A percentile compares a stretch with the other conserved stretches of the same genome.
phyloP scores from a whole-genome alignment of 257 asterid genomes.

The Solanum virginianum region DNA sequence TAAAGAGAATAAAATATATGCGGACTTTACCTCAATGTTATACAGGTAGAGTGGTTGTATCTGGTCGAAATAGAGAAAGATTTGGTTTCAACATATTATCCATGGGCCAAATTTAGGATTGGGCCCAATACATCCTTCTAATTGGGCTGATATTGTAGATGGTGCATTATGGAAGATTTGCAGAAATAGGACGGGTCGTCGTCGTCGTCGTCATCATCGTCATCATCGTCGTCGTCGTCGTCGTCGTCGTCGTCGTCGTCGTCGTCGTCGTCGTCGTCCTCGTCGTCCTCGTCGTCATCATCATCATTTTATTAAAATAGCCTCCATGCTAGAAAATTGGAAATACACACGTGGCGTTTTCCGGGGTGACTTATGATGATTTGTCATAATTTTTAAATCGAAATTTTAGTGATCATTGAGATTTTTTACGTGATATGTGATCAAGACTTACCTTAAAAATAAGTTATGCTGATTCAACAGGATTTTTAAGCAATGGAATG shows the following conservation, averaged over 20 bases:
- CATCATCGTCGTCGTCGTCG: too few relatives aligned
- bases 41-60: neutral
- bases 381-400: neutral
- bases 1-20: neutral
- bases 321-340: neutral
- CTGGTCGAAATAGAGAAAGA: neutral
- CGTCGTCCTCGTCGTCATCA: too few relatives aligned
- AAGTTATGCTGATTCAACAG: neutral
- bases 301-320: neutral
- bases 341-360: neutral
- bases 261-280: too few relatives aligned
- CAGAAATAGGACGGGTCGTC: neutral
- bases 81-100: neutral
- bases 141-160: neutral
- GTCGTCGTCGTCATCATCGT: too few relatives aligned
- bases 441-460: neutral
- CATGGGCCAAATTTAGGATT: neutral
- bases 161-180: neutral
- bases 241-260: too few relatives aligned
- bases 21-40: neutral
- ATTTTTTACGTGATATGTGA: neutral
- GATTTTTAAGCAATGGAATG: neutral
- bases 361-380: neutral
- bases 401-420: neutral
- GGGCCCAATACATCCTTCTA: neutral